phyloP scores from a whole-genome alignment of 306 rosid genomes.

The Benincasa hispida region DNA sequence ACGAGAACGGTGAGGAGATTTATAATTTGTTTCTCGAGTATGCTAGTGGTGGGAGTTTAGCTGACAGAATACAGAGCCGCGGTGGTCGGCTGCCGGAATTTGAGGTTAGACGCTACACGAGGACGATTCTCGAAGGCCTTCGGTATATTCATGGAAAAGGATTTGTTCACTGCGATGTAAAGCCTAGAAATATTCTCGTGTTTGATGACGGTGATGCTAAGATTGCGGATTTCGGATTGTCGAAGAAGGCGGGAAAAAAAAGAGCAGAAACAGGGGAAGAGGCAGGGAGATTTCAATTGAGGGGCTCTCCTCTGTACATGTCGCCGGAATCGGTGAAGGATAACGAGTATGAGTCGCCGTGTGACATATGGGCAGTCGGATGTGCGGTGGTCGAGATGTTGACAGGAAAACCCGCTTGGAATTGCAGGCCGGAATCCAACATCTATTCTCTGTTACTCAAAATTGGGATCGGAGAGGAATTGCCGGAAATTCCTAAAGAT shows the following conservation, averaged over 20 bases:
- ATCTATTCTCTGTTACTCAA: slow-evolving; percentile 33
- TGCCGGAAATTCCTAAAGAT: slow-evolving; percentile 46
- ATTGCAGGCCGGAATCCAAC: slow-evolving; percentile 14
- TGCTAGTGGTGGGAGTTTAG: slow-evolving; percentile 47
- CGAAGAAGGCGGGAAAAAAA: slow-evolving; percentile 24
- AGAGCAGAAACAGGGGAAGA: not conserved
- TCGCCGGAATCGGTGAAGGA: slow-evolving; percentile 69
- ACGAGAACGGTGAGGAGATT: slow-evolving; percentile 26
- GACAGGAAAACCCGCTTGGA: slow-evolving; percentile 62
- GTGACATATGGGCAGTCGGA: slow-evolving; percentile 72
- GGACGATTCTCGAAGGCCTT: slow-evolving; percentile 38
- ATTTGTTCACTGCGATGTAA: slow-evolving; percentile 80
- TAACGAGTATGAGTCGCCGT: slow-evolving; percentile 39
- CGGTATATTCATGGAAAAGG: slow-evolving; percentile 36
- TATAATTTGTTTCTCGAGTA: slow-evolving; percentile 58
- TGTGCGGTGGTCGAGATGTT: slow-evolving; percentile 65
- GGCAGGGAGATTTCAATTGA: slow-evolving; percentile 10
- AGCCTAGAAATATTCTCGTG: slow-evolving; percentile 55
- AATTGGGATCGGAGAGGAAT: slow-evolving; percentile 51
- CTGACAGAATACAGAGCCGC: slow-evolving; percentile 28
- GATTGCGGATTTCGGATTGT: slow-evolving; percentile 74
- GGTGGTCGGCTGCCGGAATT: slow-evolving; percentile 39
- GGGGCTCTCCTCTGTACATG: slow-evolving; percentile 75
- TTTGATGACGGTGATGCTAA: slow-evolving; percentile 37
- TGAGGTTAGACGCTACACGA: slow-evolving; percentile 29